Evolutionary conservation across 495 filamentous ascomycete genomes (phyloP), one percentile per base, ranked within the genome.

Genomic region (Penicillium argentinense): DNA sequence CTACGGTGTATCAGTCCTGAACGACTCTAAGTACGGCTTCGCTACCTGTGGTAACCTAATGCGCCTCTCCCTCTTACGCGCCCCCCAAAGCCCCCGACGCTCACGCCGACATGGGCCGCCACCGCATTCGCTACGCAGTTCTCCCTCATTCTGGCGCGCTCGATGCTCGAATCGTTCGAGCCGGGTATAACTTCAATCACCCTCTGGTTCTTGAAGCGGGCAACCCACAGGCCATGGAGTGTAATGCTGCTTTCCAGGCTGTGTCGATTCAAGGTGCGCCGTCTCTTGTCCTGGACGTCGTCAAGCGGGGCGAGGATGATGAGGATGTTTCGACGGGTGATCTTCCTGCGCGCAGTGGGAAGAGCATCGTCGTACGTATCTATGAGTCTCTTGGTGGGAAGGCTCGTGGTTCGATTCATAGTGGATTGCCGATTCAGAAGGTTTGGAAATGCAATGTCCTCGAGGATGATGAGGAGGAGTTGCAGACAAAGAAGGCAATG

Each of bases 21-120:
- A 98, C 64, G 93, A 98, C 62, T 86, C 81, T 68, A 98, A 98
- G 59, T 97, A 97, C 54, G 93, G 93, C 18, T 98, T 98, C 64
- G 93, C 93, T 27, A 95, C 89, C 16, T 76, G 74, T 39, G 93
- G 93, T n/a, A 89, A 84, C 51, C 67, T 92, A 28, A 98, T 98
- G 93, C 84, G 93, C 13, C 75, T 98, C 12, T 91, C 86, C 32
- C 76, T 98, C 28, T 80, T 98, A 7, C 82, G 93, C 23, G 85
- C 90, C 30, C 88, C n/a, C 93, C n/a, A 98, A 97, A 59, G 93
- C 93, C 0, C 93, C 93, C 14, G 93, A 98, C 61, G 91, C 86
- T 9, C 84, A 97, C 59, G 93, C 93, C 42, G 93, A 98, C 67
- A 98, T 98, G 93, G 92, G 91, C 26, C 78, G 78, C 24, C 93